Conservation (phyloP, 169 alveolate genomes). For the Babesia ovis region DNA sequence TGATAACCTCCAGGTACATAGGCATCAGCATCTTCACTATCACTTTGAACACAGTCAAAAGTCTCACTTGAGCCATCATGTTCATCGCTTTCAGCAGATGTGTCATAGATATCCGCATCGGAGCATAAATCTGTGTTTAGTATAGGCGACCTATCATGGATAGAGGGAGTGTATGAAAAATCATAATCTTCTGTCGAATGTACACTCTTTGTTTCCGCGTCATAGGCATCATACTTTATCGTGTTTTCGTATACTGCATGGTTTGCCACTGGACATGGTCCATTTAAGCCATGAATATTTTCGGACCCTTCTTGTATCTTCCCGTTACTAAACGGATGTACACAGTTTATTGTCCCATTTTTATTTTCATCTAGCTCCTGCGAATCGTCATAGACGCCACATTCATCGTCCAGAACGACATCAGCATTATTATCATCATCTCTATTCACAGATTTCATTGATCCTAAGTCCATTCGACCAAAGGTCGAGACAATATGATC, state of each 20-base stretch:
- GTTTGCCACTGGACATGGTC: too few relatives aligned
- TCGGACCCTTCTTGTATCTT: too few relatives aligned
- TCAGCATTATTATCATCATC: not conserved
- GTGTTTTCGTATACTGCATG: too few relatives aligned
- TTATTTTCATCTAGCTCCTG: not conserved
- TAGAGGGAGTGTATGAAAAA: too few relatives aligned
- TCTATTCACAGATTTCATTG: not conserved
- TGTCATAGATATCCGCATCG: slow-evolving; percentile 1
- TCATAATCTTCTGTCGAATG: too few relatives aligned
- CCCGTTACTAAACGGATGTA: too few relatives aligned
- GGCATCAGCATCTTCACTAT: slow-evolving; percentile 51
- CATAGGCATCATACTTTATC: too few relatives aligned
- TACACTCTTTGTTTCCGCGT: too few relatives aligned
- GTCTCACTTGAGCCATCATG: slow-evolving; percentile 18
- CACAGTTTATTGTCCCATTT: too few relatives aligned
- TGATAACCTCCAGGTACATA: slow-evolving; percentile 90
- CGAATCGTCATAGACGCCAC: not conserved
- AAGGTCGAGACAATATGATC: not conserved
- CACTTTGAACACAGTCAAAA: slow-evolving; percentile 46
- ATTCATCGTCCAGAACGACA: not conserved
- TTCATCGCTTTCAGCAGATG: slow-evolving; percentile 7
- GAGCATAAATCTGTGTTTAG: too few relatives aligned
- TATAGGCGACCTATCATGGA: too few relatives aligned
- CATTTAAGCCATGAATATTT: too few relatives aligned
- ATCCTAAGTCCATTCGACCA: not conserved